Conservation (phyloP, 768 basidiomycete species). For the Boletus sensibilis region DNA sequence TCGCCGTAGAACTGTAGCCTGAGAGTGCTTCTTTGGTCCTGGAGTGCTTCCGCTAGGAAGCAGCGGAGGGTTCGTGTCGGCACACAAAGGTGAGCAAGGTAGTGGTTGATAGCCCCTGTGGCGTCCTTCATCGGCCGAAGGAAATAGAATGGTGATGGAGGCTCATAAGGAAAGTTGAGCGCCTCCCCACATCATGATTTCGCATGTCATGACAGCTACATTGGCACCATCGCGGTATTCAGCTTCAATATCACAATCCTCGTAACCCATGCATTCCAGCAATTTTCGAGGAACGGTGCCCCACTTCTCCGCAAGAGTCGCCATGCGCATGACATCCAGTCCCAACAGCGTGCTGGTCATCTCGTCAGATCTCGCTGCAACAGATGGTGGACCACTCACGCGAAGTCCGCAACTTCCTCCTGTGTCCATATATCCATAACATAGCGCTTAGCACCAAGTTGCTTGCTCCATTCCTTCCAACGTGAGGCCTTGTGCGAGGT, state of each 20-base stretch:
- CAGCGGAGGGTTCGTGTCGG: neutral
- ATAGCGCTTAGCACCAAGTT: neutral
- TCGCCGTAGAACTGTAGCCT: neutral
- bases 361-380: neutral
- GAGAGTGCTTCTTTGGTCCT: neutral
- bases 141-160: neutral
- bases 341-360: neutral
- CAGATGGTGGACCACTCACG: neutral
- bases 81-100: neutral
- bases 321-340: no score
- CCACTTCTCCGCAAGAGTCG: no score
- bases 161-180: neutral
- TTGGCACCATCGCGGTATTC: accelerated
- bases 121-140: neutral
- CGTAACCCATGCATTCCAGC: no score
- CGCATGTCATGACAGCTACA: neutral
- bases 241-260: no score
- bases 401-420: neutral
- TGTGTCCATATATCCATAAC: neutral
- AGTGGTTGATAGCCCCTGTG: accelerated
- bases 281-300: no score
- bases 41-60: neutral
- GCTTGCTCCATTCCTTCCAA: neutral
- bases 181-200: neutral
- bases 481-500: neutral